Conservation (phyloP, 2,329 filamentous ascomycete species). For the Hawksworthiomyces lignivorus region DNA sequence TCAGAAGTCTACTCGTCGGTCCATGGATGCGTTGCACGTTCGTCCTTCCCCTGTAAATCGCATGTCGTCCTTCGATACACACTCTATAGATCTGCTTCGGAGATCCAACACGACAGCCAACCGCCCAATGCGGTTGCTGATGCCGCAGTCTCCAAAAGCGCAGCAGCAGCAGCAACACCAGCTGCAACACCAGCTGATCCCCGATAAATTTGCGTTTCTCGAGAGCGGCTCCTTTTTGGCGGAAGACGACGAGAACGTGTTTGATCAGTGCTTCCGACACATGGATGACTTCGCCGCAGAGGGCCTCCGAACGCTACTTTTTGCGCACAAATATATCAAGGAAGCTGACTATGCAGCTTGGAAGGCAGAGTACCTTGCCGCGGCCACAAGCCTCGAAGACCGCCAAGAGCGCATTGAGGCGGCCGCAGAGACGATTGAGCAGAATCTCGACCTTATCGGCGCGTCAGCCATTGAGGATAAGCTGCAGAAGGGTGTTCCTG, state of each 20-base stretch:
- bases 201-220: conserved; percentile 16
- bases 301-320: conserved; percentile 77
- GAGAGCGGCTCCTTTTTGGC: conserved; percentile 34
- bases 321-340: conserved; percentile 69
- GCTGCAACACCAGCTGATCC: conserved; percentile 1
- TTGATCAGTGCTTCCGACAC: conserved; percentile 83
- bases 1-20: conserved; percentile 26
- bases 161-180: too few species aligned
- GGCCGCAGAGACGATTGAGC: conserved; percentile 74
- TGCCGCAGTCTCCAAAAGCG: background rate
- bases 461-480: conserved; percentile 94
- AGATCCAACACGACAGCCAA: conserved; percentile 2
- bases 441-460: conserved; percentile 72
- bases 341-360: conserved; percentile 68
- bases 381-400: conserved; percentile 74
- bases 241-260: conserved; percentile 60
- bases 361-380: conserved; percentile 71
- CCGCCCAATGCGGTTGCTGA: background rate
- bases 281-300: conserved; percentile 84
- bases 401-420: conserved; percentile 73
- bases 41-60: conserved; percentile 30
- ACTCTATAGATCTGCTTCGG: background rate
- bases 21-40: conserved; percentile 29
- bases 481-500: conserved; percentile 79
- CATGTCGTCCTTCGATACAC: conserved; percentile 39